These are phyloP conservation scores for Paraphoma sp. DNA, from an alignment of 2,329 filamentous ascomycete species.

Conservation along the genomic window DNA sequence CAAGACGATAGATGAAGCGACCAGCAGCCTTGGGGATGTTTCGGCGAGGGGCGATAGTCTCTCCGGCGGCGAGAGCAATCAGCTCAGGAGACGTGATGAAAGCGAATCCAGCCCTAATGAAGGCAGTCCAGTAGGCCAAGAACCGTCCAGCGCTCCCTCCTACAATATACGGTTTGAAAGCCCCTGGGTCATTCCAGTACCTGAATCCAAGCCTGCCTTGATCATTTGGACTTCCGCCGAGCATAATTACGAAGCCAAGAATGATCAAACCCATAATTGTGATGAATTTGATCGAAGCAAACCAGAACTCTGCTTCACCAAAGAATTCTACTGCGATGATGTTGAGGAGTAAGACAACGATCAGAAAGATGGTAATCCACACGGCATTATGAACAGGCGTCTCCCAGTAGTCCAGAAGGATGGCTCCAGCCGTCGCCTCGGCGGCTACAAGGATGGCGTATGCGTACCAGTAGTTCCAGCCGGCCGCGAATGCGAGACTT, in stretches of 20 bases:
- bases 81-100: slow-evolving; percentile 50
- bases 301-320: slow-evolving; percentile 60
- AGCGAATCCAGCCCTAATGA: slow-evolving; percentile 59
- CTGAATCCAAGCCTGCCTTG: slow-evolving; percentile 61
- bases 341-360: slow-evolving; percentile 44
- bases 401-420: slow-evolving; percentile 45
- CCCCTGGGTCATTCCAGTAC: slow-evolving; percentile 73
- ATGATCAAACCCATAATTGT: slow-evolving; percentile 46
- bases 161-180: slow-evolving; percentile 56
- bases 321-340: slow-evolving; percentile 45
- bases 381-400: slow-evolving; percentile 40
- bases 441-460: slow-evolving; percentile 45
- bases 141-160: slow-evolving; percentile 66
- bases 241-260: slow-evolving; percentile 45
- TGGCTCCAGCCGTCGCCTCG: slow-evolving; percentile 42
- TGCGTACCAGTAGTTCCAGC: slow-evolving; percentile 43
- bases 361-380: slow-evolving; percentile 46
- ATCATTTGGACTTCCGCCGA: slow-evolving; percentile 43
- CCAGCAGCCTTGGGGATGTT: slow-evolving; percentile 61
- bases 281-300: slow-evolving; percentile 58
- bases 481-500: slow-evolving; percentile 43
- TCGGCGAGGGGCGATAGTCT: slow-evolving; percentile 43
- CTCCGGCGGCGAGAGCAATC: slow-evolving; percentile 43
- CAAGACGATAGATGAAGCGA: slow-evolving; percentile 61
- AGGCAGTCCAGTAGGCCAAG: slow-evolving; percentile 63